Percentiles rank a stretch among this genome's conserved stretches.
Evolutionary conservation across 345 rosid genomes (phyloP).

Genomic region (Corchorus olitorius): DNA sequence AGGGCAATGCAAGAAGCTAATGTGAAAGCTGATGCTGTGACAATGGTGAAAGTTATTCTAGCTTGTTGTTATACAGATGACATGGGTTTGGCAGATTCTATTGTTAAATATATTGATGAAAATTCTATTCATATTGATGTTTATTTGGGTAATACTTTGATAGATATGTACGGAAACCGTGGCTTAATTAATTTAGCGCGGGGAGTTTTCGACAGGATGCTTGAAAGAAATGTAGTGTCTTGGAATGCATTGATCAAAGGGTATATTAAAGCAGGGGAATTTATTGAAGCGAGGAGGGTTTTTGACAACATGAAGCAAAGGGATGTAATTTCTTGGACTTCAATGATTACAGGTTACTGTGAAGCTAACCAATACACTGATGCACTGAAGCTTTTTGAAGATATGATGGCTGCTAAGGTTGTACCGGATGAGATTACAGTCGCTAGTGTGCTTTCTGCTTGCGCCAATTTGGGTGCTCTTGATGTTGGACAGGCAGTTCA

Average conservation of each 20-base stretch:
- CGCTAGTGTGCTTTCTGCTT: constrained; percentile 60
- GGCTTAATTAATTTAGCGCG: constrained; percentile 49
- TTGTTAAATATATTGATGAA: constrained; percentile 44
- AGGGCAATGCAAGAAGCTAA: constrained; percentile 44
- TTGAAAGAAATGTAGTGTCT: constrained; percentile 47
- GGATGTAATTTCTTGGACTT: constrained; percentile 74
- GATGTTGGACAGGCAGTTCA: constrained; percentile 47
- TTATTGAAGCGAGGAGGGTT: constrained; percentile 44
- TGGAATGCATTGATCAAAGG: constrained; percentile 60
- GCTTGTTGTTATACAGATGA: constrained; percentile 41
- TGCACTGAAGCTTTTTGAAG: constrained; percentile 54
- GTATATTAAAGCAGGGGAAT: constrained; percentile 39
- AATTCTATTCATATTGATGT: constrained; percentile 51
- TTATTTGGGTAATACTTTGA: constrained; percentile 61
- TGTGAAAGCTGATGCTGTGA: constrained; percentile 56
- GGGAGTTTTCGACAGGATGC: constrained; percentile 45
- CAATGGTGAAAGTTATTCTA: constrained; percentile 59
- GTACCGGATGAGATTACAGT: constrained; percentile 61
- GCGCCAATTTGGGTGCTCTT: constrained; percentile 59
- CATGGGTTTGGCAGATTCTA: constrained; percentile 31
- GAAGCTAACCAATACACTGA: constrained; percentile 38
- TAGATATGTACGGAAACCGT: constrained; percentile 59
- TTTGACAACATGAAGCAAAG: constrained; percentile 57
- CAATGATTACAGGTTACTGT: constrained; percentile 64
- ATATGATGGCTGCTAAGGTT: constrained; percentile 55